These are phyloP conservation scores for Handroanthus guayacan DNA, from an alignment of 257 asterid genomes.

Conservation along the genomic window DNA sequence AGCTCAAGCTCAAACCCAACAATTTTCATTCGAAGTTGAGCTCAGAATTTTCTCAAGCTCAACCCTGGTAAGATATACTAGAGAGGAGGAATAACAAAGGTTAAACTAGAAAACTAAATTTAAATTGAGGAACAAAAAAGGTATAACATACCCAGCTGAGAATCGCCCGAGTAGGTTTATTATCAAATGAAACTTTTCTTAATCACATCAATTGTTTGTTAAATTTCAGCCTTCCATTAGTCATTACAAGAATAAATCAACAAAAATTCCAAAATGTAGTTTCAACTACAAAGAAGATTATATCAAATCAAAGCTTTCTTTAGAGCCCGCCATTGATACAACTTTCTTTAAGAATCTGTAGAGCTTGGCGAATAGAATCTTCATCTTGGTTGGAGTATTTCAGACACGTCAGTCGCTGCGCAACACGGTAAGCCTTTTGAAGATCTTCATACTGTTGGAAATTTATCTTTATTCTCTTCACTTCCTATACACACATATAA, in stretches of 20 bases:
- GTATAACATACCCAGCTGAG: no score
- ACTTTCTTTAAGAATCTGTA: slow-evolving; percentile 75
- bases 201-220: not conserved
- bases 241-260: not conserved
- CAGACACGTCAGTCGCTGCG: slow-evolving; percentile 84
- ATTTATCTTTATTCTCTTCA: slow-evolving; percentile 68
- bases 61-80: no score
- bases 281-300: not conserved
- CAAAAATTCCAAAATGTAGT: not conserved
- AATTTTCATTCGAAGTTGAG: no score
- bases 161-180: no score
- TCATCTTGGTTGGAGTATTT: slow-evolving; percentile 88
- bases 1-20: no score
- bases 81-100: no score
- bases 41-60: no score
- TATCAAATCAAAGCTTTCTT: slow-evolving; percentile 9
- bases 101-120: no score
- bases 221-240: not conserved
- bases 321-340: slow-evolving; percentile 56
- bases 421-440: slow-evolving; percentile 76
- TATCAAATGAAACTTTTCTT: not conserved
- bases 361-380: slow-evolving; percentile 72
- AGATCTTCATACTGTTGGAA: slow-evolving; percentile 53
- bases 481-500: slow-evolving; percentile 53
- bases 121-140: no score